Evolutionary conservation across 2,329 filamentous ascomycete species (phyloP), one percentile per base, ranked within the genome.

Genomic region (Bipolaris cookei): DNA sequence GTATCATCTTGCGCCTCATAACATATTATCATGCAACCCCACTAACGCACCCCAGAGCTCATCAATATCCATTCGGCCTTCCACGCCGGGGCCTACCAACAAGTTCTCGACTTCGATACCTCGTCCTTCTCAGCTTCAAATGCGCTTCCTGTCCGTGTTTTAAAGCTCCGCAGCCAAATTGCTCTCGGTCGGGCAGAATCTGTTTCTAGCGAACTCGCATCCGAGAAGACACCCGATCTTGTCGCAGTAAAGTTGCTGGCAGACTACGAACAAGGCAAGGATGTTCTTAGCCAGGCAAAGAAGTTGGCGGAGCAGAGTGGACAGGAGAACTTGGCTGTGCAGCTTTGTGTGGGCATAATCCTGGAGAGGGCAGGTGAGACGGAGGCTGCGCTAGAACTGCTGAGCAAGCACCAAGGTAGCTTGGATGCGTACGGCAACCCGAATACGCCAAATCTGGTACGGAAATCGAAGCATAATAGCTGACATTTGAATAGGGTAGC

Each of bases 101-200:
- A 89, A 73, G 93, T 96, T 63, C 78, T 96, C 78, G 89, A 95
- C 80, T 96, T 92, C 79, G 90, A 96, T 78, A 89, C 88, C 41
- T 87, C 89, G 5, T 83, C 88, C 58, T 89, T 98, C 72, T 95
- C 91, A 42, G 67, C 88, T 62, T 87, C 90, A 70, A 97, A 97
- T 80, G 83, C 83, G 44, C 83, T 92, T 13, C 86, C 91, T 39
- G 90, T 91, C 38, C 88, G 88, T 56, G 81, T 97, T 42, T 86
- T 98, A 54, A 84, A 89, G 74, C 86, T 94, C 62, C 91, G 95
- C 74, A 88, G 94, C 41, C 89, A 89, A 73, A 87, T 97, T 70
- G 92, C 92, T 49, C 85, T 94, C 6, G 91, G 92, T 52, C 87
- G 96, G 73, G 85, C 88, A 60, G 82, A 88, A 62, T 85, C 89